phyloP scores from a whole-genome alignment of 345 rosid species.

The Hypericum androsaemum region DNA sequence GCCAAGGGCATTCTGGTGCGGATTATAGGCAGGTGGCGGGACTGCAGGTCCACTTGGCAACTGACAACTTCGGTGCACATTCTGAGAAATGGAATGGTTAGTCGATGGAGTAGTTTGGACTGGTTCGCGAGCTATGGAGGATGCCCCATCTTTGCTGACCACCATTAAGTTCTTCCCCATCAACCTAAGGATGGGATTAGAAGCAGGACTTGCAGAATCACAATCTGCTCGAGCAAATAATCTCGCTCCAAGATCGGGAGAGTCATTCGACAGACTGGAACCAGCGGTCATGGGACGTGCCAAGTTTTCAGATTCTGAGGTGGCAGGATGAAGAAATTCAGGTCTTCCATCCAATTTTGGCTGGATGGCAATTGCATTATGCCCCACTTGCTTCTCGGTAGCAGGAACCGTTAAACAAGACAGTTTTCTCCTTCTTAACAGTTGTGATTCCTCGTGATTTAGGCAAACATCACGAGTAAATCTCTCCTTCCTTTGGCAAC shows the following conservation, averaged over 20 bases:
- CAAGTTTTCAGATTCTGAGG: conserved; percentile 31
- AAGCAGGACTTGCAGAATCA: conserved; percentile 59
- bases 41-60: conserved; percentile 22
- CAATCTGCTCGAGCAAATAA: conserved; percentile 19
- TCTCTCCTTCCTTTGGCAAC: conserved; percentile 87
- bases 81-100: conserved; percentile 22
- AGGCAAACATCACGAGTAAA: conserved; percentile 30
- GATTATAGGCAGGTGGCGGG: conserved; percentile 19
- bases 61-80: conserved; percentile 21
- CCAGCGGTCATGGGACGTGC: conserved; percentile 16
- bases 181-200: conserved; percentile 72
- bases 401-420: conserved; percentile 30
- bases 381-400: conserved; percentile 21
- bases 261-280: conserved; percentile 24
- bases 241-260: conserved; percentile 24
- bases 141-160: conserved; percentile 70
- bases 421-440: conserved; percentile 44
- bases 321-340: conserved; percentile 27
- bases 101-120: too few relatives aligned
- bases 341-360: conserved; percentile 28
- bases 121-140: conserved; percentile 24
- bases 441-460: conserved; percentile 48
- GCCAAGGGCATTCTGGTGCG: conserved; percentile 15
- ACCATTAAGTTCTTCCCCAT: conserved; percentile 98
- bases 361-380: conserved; percentile 17